These are phyloP conservation scores for Pisolithus tinctorius DNA, from an alignment of 768 basidiomycete genomes.

Conservation along the genomic window DNA sequence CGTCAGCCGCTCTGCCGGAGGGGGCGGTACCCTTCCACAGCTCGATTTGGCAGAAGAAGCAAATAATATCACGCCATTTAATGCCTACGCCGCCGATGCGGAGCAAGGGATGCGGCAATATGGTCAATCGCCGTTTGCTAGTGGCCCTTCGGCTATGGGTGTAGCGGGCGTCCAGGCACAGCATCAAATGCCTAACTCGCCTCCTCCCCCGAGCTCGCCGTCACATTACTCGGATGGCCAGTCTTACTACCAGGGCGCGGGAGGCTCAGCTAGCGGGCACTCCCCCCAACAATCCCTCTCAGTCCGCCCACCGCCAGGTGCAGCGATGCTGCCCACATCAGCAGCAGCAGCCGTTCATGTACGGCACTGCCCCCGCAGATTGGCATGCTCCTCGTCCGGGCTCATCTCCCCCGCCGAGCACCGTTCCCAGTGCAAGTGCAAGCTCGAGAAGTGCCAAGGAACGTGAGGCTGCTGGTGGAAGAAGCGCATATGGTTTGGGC, in stretches of 20 bases:
- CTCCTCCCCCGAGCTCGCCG: constrained; percentile 1
- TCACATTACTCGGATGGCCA: constrained; percentile 3
- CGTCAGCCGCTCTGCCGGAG: constrained; percentile 15
- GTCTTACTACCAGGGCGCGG: constrained; percentile 6
- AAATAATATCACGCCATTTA: constrained; percentile 20
- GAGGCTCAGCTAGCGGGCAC: constrained; percentile 3
- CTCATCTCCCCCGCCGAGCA: constrained; percentile 17
- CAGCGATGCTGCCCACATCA: background rate
- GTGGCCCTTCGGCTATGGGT: constrained; percentile 1
- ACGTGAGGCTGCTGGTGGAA: constrained; percentile 16
- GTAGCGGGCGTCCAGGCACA: background rate
- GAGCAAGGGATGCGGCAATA: constrained; percentile 19
- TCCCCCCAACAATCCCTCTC: background rate
- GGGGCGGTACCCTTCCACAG: constrained; percentile 20
- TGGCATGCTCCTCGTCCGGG: constrained; percentile 14
- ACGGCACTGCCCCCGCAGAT: constrained; percentile 10
- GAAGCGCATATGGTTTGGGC: constrained; percentile 8
- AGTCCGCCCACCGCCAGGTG: background rate
- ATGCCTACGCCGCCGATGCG: background rate
- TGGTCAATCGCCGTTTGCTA: constrained; percentile 6
- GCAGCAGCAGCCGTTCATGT: background rate
- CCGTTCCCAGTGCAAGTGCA: constrained; percentile 9
- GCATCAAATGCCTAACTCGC: background rate
- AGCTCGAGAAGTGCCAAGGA: constrained; percentile 16
- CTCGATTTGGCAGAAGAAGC: constrained; percentile 24